phyloP scores from a whole-genome alignment of 345 rosid species.

The Camelina sativa region DNA sequence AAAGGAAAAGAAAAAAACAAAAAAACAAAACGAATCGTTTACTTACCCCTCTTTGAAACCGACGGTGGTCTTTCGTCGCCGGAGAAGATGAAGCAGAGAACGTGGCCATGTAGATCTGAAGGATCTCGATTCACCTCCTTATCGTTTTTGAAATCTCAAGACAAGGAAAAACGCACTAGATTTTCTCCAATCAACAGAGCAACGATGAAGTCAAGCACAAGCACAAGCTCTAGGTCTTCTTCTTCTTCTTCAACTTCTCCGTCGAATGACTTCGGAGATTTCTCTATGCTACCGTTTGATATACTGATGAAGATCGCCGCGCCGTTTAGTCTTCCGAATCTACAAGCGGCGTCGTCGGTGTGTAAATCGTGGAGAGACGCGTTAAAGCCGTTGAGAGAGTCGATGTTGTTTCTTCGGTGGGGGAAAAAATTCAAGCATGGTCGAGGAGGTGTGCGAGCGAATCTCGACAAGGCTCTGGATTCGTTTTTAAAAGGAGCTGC shows the following conservation, averaged over 20 bases:
- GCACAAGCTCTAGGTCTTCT: constrained; percentile 13
- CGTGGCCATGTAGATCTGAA: constrained; percentile 60
- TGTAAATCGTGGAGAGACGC: constrained; percentile 88
- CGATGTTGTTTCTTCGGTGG: constrained; percentile 71
- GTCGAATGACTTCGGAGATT: constrained; percentile 47
- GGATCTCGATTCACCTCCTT: constrained; percentile 49
- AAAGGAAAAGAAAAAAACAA: not conserved
- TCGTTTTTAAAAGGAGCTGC: constrained; percentile 81
- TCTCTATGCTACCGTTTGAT: constrained; percentile 76
- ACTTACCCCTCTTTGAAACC: constrained; percentile 31
- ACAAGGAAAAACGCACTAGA: constrained; percentile 35
- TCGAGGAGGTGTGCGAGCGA: constrained; percentile 61
- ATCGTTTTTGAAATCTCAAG: constrained; percentile 31
- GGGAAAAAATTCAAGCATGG: constrained; percentile 95
- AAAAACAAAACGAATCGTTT: constrained; percentile 16
- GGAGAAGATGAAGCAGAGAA: constrained; percentile 55
- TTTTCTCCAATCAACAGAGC: constrained; percentile 27
- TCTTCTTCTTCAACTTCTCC: constrained; percentile 12
- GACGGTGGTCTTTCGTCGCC: constrained; percentile 30
- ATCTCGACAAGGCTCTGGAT: constrained; percentile 77
- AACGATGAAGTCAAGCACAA: constrained; percentile 29
- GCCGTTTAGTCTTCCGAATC: constrained; percentile 66
- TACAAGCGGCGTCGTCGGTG: constrained; percentile 71
- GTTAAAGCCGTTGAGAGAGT: constrained; percentile 82
- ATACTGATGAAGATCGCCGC: constrained; percentile 66